A percentile compares a stretch with the other conserved stretches of the same genome.
These are phyloP conservation scores for Ustilago hordei DNA, from an alignment of 1,284 basidiomycete genomes.

Conservation along the genomic window DNA sequence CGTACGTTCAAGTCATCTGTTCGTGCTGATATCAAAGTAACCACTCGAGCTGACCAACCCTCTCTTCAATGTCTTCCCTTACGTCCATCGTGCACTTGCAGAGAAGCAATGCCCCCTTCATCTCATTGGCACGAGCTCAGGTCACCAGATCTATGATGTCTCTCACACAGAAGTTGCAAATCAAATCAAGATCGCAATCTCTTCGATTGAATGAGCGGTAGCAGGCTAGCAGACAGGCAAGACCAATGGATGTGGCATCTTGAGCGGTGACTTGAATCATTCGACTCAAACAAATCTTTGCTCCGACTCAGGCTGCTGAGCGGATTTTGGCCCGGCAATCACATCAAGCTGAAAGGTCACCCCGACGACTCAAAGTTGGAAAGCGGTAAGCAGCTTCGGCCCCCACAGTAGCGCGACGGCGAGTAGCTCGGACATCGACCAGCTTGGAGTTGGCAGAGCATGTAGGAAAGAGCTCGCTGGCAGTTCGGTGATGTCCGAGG, in stretches of 20 bases:
- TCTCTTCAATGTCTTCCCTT: background rate
- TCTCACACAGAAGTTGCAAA: background rate
- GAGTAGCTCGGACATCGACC: constrained; percentile 11
- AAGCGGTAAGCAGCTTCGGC: constrained; percentile 29
- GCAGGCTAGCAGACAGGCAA: constrained; percentile 10
- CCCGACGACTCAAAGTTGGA: constrained; percentile 9
- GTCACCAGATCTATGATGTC: constrained; percentile 26
- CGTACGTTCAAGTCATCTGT: constrained; percentile 24
- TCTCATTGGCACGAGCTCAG: constrained; percentile 49
- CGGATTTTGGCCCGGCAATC: background rate
- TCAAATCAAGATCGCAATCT: constrained; percentile 18
- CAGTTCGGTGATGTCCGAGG: constrained; percentile 28
- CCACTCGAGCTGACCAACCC: too few species aligned
- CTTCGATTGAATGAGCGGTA: constrained; percentile 20
- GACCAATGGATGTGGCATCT: background rate
- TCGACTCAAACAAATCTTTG: background rate
- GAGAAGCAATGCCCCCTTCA: constrained; percentile 50
- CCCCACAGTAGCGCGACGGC: constrained; percentile 40
- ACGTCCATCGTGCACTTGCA: constrained; percentile 3
- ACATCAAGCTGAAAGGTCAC: constrained; percentile 14
- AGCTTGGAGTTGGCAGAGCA: background rate
- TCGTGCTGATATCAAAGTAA: too few species aligned
- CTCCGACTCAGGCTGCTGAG: background rate
- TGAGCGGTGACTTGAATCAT: constrained; percentile 8
- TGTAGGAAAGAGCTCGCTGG: constrained; percentile 24